Evolutionary conservation across 345 rosid genomes (phyloP).

Genomic region (Leavenworthia alabamica): DNA sequence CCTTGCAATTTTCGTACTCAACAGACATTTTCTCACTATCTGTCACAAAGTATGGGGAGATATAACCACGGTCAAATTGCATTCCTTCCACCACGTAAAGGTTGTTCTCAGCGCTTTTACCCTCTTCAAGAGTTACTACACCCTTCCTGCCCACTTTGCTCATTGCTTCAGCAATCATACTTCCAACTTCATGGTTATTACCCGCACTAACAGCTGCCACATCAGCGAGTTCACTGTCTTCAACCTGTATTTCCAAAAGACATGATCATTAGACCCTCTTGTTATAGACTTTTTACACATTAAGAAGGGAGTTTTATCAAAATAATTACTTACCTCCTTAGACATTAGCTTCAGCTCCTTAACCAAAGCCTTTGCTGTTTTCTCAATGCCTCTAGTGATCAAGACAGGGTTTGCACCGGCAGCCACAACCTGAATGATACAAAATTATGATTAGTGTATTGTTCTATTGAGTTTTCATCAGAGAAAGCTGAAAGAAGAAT

Average conservation of each 20-base stretch:
- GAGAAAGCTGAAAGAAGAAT: background rate
- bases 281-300: background rate
- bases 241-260: slow-evolving; percentile 49
- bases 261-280: background rate
- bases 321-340: slow-evolving; percentile 54
- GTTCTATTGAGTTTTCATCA: background rate
- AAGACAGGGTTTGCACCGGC: slow-evolving; percentile 98
- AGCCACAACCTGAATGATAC: slow-evolving; percentile 66
- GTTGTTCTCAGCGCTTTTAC: slow-evolving; percentile 89
- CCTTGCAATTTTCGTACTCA: slow-evolving; percentile 97
- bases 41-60: slow-evolving; percentile 95
- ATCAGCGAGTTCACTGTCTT: slow-evolving; percentile 97
- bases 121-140: slow-evolving; percentile 96
- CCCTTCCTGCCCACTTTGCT: slow-evolving; percentile 96
- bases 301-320: background rate
- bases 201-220: slow-evolving; percentile 99
- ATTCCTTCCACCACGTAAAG: slow-evolving; percentile 99
- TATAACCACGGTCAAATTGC: slow-evolving; percentile 99
- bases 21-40: slow-evolving; percentile 97
- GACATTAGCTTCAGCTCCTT: slow-evolving; percentile 71
- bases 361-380: slow-evolving; percentile 80
- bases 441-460: background rate
- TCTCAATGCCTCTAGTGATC: slow-evolving; percentile 95
- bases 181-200: slow-evolving; percentile 84
- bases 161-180: slow-evolving; percentile 98